Conservation (phyloP, 2,329 filamentous ascomycete genomes). For the Ophiobolus disseminans region DNA sequence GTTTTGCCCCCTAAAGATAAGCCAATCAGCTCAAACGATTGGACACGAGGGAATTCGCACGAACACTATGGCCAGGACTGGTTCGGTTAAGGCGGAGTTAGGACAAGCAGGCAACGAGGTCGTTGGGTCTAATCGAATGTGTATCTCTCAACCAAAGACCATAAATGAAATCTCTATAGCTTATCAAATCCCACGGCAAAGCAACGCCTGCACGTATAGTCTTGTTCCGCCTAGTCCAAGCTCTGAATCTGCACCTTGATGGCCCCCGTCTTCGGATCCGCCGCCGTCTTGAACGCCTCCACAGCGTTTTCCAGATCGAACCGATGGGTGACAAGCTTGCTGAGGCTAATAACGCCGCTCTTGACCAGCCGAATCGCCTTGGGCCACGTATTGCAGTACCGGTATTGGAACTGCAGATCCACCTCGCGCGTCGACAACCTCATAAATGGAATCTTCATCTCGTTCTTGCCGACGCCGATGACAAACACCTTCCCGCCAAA, state of each 20-base stretch:
- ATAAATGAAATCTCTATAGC: no score
- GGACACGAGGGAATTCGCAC: neutral
- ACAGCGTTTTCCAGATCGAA: conserved; percentile 85
- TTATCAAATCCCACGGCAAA: no score
- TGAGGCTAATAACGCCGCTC: conserved; percentile 82
- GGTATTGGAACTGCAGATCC: conserved; percentile 95
- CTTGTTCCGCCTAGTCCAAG: conserved; percentile 32
- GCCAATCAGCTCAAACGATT: neutral
- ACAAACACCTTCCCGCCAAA: conserved; percentile 98
- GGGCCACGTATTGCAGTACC: conserved; percentile 96
- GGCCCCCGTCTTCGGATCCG: conserved; percentile 85
- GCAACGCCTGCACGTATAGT: no score
- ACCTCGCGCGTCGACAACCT: conserved; percentile 87
- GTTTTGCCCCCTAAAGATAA: neutral
- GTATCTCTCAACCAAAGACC: no score
- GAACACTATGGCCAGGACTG: neutral
- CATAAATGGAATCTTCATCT: conserved; percentile 97
- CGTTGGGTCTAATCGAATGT: no score
- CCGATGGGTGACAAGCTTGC: conserved; percentile 84
- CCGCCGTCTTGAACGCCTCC: conserved; percentile 86
- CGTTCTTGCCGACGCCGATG: conserved; percentile 92
- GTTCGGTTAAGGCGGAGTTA: neutral
- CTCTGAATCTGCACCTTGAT: conserved; percentile 97
- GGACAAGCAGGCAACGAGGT: no score
- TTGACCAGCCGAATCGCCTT: conserved; percentile 86